Evolutionary conservation across 805 yeast species (phyloP).

Genomic region (Wickerhamomyces strasburgensis): DNA sequence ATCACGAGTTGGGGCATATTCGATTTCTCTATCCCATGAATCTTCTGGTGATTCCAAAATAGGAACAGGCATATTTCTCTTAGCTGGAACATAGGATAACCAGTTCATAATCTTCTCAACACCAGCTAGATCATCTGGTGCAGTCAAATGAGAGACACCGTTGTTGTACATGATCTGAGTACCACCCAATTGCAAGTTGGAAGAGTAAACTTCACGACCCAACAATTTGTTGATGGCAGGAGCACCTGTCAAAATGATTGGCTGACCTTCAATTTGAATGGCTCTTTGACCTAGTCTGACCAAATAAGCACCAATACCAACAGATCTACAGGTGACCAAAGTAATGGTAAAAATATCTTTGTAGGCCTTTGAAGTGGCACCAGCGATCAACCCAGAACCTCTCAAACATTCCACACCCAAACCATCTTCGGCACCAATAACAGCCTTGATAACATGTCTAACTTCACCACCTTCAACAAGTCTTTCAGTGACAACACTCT

Average conservation of each 20-base stretch:
- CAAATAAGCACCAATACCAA: constrained; percentile 98
- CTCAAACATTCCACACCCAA: constrained; percentile 97
- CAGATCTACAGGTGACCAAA: constrained; percentile 99
- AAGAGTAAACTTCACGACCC: constrained; percentile 95
- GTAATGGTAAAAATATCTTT: constrained; percentile 96
- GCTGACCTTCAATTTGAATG: constrained; percentile 97
- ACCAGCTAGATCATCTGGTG: constrained; percentile 95
- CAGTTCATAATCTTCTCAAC: constrained; percentile 91
- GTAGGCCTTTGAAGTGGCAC: constrained; percentile 97
- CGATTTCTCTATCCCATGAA: constrained; percentile 91
- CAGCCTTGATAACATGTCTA: constrained; percentile 74
- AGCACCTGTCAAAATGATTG: constrained; percentile 97
- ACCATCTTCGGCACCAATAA: constrained; percentile 93
- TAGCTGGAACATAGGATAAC: constrained; percentile 92
- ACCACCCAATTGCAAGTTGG: constrained; percentile 97
- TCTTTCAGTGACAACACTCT: constrained; percentile 68
- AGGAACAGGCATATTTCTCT: constrained; percentile 87
- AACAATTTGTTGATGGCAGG: constrained; percentile 95
- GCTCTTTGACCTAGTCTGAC: constrained; percentile 99
- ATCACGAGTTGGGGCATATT: constrained; percentile 64
- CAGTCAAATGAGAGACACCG: constrained; percentile 98
- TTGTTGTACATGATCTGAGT: constrained; percentile 97
- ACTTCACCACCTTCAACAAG: constrained; percentile 81
- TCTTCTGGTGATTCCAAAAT: constrained; percentile 69
- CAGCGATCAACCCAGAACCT: constrained; percentile 98